A percentile compares a stretch with the other conserved stretches of the same genome.
These are phyloP conservation scores for Phlyctochytrium arcticum DNA, from an alignment of 192 early-diverging fungal genomes.

Conservation along the genomic window DNA sequence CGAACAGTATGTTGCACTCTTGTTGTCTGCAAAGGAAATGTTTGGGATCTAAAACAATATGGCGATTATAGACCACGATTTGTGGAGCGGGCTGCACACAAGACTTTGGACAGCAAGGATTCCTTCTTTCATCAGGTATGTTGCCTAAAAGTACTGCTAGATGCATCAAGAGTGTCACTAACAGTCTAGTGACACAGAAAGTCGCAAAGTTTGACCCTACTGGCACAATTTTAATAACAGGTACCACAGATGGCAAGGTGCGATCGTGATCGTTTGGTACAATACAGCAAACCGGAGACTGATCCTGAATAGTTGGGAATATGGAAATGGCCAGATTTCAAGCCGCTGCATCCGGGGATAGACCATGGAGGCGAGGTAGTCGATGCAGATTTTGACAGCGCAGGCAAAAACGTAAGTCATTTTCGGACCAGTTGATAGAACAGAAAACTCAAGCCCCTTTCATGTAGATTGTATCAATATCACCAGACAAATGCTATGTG, in stretches of 20 bases:
- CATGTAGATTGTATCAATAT: conserved; percentile 49
- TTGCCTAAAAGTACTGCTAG: background rate
- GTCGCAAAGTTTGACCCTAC: conserved; percentile 62
- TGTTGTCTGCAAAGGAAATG: background rate
- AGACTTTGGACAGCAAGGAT: conserved; percentile 51
- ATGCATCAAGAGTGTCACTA: background rate
- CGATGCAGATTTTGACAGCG: conserved; percentile 63
- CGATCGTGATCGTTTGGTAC: background rate
- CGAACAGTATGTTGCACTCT: conserved; percentile 34
- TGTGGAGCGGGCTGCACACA: conserved; percentile 24
- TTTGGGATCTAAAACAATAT: background rate
- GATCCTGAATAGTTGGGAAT: conserved; percentile 33
- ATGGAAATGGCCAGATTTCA: conserved; percentile 61
- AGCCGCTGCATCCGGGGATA: conserved; percentile 39
- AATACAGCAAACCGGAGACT: background rate
- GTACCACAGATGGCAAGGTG: conserved; percentile 69
- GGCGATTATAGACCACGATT: conserved; percentile 25
- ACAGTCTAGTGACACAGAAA: background rate
- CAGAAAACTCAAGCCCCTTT: too few relatives aligned
- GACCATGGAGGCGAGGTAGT: conserved; percentile 59
- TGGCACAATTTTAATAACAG: conserved; percentile 62
- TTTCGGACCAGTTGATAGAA: too few relatives aligned
- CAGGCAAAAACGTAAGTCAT: conserved; percentile 33
- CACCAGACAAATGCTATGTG: conserved; percentile 37
- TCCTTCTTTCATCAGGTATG: conserved; percentile 55